Percentiles rank a stretch among this genome's conserved stretches.
These are phyloP conservation scores for Sanghuangporus baumii DNA, from an alignment of 1,284 basidiomycete genomes.

Conservation along the genomic window DNA sequence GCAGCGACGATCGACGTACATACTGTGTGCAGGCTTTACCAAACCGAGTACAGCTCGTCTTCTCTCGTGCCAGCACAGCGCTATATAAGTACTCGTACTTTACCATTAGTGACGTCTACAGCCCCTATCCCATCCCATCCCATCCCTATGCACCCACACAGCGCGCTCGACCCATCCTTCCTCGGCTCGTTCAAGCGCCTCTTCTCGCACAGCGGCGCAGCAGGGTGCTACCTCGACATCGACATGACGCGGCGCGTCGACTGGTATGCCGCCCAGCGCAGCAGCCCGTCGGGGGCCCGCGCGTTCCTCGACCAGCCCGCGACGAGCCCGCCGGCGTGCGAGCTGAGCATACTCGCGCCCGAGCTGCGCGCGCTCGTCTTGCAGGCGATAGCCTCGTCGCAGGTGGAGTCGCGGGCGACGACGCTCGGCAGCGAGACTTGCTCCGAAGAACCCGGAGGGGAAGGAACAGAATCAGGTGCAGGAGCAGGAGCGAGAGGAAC, in stretches of 20 bases:
- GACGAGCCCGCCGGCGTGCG: neutral
- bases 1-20: too few relatives aligned
- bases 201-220: neutral
- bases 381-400: neutral
- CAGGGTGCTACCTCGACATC: constrained; percentile 3
- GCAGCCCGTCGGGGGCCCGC: neutral
- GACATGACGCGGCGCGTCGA: constrained; percentile 12
- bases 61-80: too few relatives aligned
- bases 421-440: too few relatives aligned
- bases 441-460: too few relatives aligned
- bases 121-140: neutral
- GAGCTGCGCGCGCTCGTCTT: neutral
- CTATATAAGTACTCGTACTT: too few relatives aligned
- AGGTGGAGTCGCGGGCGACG: too few relatives aligned
- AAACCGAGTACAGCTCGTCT: too few relatives aligned
- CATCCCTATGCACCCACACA: constrained; percentile 4
- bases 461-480: too few relatives aligned
- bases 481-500: too few relatives aligned
- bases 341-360: neutral
- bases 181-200: constrained; percentile 12
- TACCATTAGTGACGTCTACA: neutral
- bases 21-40: too few relatives aligned
- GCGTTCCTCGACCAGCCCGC: constrained; percentile 7
- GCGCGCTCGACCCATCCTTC: constrained; percentile 12
- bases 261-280: neutral